Evolutionary conservation across 2,329 filamentous ascomycete species (phyloP).

Genomic region (Fusarium papillatum): DNA sequence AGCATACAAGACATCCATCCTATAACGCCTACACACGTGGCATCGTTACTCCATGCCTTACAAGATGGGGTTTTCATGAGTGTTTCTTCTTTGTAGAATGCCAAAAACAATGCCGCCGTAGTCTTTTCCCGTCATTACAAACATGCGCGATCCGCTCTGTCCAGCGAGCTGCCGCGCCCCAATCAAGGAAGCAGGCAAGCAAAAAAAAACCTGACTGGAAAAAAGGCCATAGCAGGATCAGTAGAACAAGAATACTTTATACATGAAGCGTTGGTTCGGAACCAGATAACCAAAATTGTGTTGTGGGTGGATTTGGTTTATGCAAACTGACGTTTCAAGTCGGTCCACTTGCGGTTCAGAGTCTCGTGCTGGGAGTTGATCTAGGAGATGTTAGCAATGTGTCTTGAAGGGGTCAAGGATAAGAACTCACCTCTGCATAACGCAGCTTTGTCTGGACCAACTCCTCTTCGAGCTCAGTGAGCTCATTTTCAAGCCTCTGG

Average conservation of each 20-base stretch:
- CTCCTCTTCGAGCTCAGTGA: slow-evolving; percentile 92
- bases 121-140: slow-evolving; percentile 37
- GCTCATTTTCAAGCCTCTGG: slow-evolving; percentile 86
- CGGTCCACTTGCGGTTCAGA: slow-evolving; percentile 82
- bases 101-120: slow-evolving; percentile 32
- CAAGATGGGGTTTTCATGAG: slow-evolving; percentile 23
- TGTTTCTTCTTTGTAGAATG: slow-evolving; percentile 29
- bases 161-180: slow-evolving; percentile 22
- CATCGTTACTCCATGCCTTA: slow-evolving; percentile 12
- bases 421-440: slow-evolving; percentile 87
- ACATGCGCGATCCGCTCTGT: slow-evolving; percentile 28
- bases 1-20: slow-evolving; percentile 6
- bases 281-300: slow-evolving; percentile 26
- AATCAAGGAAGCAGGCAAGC: slow-evolving; percentile 14
- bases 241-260: slow-evolving; percentile 41
- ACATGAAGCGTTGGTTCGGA: slow-evolving; percentile 38
- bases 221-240: slow-evolving; percentile 12
- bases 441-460: slow-evolving; percentile 95
- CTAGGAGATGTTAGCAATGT: slow-evolving; percentile 55
- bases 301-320: slow-evolving; percentile 38
- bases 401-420: not conserved
- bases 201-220: slow-evolving; percentile 11
- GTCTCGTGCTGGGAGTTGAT: slow-evolving; percentile 80
- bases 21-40: slow-evolving; percentile 21
- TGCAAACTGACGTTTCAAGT: slow-evolving; percentile 73